A percentile compares a stretch with the other conserved stretches of the same genome.
Evolutionary conservation across 2,329 filamentous ascomycete genomes (phyloP).

Genomic region (Alternaria triticina): DNA sequence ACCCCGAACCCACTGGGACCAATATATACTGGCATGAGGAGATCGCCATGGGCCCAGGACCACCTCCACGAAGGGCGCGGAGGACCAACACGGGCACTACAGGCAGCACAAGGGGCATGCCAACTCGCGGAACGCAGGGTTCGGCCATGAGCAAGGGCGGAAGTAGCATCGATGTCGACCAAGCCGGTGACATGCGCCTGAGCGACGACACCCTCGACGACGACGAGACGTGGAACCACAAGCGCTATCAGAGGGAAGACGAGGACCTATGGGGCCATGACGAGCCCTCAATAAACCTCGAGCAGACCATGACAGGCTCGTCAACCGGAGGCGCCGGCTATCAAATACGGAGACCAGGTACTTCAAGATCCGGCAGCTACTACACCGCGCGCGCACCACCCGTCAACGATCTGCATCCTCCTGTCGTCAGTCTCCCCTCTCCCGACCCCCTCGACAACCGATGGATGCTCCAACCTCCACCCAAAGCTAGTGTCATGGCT

Average conservation of each 20-base stretch:
- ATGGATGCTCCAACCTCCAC: slow-evolving; percentile 94
- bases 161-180: slow-evolving; percentile 45
- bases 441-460: slow-evolving; percentile 72
- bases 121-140: slow-evolving; percentile 61
- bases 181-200: slow-evolving; percentile 28
- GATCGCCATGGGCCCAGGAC: slow-evolving; percentile 78
- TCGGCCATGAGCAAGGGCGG: slow-evolving; percentile 54
- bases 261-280: slow-evolving; percentile 83
- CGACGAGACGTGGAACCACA: slow-evolving; percentile 71
- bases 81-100: slow-evolving; percentile 58
- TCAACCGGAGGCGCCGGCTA: slow-evolving; percentile 38
- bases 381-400: slow-evolving; percentile 64
- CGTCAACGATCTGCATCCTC: slow-evolving; percentile 85
- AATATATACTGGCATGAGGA: slow-evolving; percentile 91
- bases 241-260: slow-evolving; percentile 84
- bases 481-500: slow-evolving; percentile 88
- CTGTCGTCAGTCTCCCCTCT: slow-evolving; percentile 78
- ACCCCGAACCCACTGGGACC: slow-evolving; percentile 82
- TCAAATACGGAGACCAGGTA: slow-evolving; percentile 30
- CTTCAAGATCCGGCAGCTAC: slow-evolving; percentile 44
- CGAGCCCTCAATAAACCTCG: slow-evolving; percentile 46
- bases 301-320: slow-evolving; percentile 33
- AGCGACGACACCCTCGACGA: slow-evolving; percentile 44
- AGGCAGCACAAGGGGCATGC: slow-evolving; percentile 62
- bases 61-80: slow-evolving; percentile 66